Conservation (phyloP, 306 rosid species). For the Glycyrrhiza uralensis region DNA sequence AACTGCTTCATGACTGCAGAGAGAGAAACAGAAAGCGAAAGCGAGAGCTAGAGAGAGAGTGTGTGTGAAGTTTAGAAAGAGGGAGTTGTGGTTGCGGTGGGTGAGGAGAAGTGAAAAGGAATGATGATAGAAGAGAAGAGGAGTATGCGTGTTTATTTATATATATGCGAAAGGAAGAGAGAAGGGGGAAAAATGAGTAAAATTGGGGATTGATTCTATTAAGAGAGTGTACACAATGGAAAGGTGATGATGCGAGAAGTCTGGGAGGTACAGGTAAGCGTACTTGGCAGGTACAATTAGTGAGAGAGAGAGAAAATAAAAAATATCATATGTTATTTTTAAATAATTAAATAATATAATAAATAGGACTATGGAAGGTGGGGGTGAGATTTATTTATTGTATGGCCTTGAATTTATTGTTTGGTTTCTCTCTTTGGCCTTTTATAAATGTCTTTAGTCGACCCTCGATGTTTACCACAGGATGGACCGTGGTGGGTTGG, state of each 20-base stretch:
- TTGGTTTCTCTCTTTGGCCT: constrained; percentile 5
- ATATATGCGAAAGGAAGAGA: constrained; percentile 15
- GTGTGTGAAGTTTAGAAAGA: background rate
- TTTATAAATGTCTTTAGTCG: background rate
- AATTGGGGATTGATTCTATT: background rate
- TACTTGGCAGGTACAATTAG: constrained; percentile 88
- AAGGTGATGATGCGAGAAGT: constrained; percentile 64
- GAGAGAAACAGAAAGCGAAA: background rate
- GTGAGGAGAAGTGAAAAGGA: constrained; percentile 27
- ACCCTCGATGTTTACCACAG: background rate
- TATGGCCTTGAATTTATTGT: constrained; percentile 12
- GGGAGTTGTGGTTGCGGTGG: constrained; percentile 5
- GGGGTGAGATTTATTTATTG: background rate
- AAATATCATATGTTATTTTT: too few relatives aligned
- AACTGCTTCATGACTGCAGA: constrained; percentile 62
- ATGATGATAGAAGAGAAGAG: background rate
- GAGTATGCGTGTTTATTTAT: background rate
- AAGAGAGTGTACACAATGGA: constrained; percentile 43
- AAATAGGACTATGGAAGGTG: too few relatives aligned
- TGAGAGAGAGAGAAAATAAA: background rate
- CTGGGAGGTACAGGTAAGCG: constrained; percentile 90
- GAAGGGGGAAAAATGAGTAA: background rate
- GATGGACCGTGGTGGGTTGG: background rate
- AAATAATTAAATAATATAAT: too few relatives aligned
- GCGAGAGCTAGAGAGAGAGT: background rate